Evolutionary conservation across 129 eudicot genomes (phyloP).

Genomic region (Cynara cardunculus): DNA sequence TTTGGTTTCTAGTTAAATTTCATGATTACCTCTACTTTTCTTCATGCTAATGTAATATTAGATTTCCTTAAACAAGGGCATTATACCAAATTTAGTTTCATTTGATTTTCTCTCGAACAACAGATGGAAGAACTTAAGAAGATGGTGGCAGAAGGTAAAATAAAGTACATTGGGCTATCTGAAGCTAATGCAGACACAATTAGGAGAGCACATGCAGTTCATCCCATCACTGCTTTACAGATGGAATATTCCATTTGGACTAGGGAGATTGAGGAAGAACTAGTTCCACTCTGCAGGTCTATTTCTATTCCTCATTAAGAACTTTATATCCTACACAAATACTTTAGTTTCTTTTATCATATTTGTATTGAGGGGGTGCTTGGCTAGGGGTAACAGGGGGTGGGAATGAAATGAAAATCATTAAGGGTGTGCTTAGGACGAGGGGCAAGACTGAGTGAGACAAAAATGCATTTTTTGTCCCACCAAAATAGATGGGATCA

Average conservation of each 20-base stretch:
- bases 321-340: background rate
- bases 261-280: conserved; percentile 68
- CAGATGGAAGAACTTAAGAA: conserved; percentile 68
- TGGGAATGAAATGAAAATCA: background rate
- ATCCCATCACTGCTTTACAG: conserved; percentile 65
- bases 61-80: background rate
- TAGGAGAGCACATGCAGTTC: conserved; percentile 70
- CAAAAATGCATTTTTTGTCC: too few species aligned
- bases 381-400: background rate
- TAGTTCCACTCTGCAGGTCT: conserved; percentile 66
- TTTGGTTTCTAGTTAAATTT: conserved; percentile 1
- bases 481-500: too few species aligned
- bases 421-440: background rate
- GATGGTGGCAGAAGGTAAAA: conserved; percentile 72
- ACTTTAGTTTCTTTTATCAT: background rate
- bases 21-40: background rate
- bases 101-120: background rate
- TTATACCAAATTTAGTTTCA: conserved; percentile 4
- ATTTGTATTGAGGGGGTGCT: background rate
- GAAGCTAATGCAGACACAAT: conserved; percentile 74
- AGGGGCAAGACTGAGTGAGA: too few species aligned
- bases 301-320: background rate
- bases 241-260: conserved; percentile 86
- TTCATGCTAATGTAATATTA: background rate
- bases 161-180: conserved; percentile 68